Percentiles rank a stretch among this genome's conserved stretches.
These are phyloP conservation scores for Phlebiopsis gigantea DNA, from an alignment of 768 basidiomycete genomes.

Conservation along the genomic window DNA sequence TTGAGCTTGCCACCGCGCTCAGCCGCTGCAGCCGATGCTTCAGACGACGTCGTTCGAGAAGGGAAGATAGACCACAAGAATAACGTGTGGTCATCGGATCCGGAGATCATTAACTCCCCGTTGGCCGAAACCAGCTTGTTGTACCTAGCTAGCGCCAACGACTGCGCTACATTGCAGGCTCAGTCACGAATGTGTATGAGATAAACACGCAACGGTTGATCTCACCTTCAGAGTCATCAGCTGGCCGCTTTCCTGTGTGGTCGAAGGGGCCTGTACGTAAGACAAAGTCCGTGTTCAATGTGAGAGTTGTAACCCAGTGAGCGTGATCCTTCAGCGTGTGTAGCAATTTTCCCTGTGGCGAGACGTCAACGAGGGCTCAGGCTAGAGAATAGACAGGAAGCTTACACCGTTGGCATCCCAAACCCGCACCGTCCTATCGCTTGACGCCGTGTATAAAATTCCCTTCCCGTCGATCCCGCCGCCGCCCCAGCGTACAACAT, in stretches of 20 bases:
- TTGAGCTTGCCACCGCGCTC: slow-evolving; percentile 49
- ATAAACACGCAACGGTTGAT: not conserved
- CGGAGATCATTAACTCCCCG: slow-evolving; percentile 87
- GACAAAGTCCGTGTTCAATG: slow-evolving; percentile 93
- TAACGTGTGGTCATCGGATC: slow-evolving; percentile 96
- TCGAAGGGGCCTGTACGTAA: slow-evolving; percentile 94
- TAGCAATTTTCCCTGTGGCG: slow-evolving; percentile 69
- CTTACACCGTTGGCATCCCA: slow-evolving; percentile 84
- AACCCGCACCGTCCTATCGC: slow-evolving; percentile 88
- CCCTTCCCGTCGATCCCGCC: slow-evolving; percentile 51
- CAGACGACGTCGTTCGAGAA: slow-evolving; percentile 26
- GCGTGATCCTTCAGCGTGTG: slow-evolving; percentile 92
- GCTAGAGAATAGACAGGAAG: slow-evolving; percentile 8
- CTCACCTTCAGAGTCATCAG: slow-evolving; percentile 78
- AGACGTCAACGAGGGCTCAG: not conserved
- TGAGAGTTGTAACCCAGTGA: slow-evolving; percentile 97
- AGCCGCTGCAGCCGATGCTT: slow-evolving; percentile 32
- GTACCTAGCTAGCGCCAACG: slow-evolving; percentile 74
- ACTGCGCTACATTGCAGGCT: slow-evolving; percentile 50
- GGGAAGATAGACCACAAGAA: slow-evolving; percentile 92
- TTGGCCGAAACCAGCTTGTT: slow-evolving; percentile 52
- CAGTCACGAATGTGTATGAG: not conserved
- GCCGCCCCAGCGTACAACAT: slow-evolving; percentile 95
- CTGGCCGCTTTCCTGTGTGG: slow-evolving; percentile 73
- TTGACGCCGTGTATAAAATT: slow-evolving; percentile 90